Conservation (phyloP, 1,139 yeast genomes). For the Debaryomyces subglobosus region DNA sequence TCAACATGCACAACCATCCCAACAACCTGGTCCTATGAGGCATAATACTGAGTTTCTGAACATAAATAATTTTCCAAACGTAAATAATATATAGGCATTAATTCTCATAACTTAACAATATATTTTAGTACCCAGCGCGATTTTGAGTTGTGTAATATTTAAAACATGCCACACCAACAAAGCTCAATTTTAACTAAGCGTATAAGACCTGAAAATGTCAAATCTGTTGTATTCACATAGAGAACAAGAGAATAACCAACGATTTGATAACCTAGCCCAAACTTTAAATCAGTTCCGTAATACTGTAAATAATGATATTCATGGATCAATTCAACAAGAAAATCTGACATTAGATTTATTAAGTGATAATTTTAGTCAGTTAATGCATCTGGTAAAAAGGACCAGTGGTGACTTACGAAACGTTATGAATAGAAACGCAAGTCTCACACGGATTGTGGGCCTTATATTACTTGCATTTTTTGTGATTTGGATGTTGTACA, state of each 20-base stretch:
- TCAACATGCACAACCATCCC: slow-evolving; percentile 5
- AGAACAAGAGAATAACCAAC: slow-evolving; percentile 48
- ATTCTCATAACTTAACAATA: background rate
- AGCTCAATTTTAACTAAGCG: background rate
- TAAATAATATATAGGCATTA: slow-evolving; percentile 22
- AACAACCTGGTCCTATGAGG: slow-evolving; percentile 4
- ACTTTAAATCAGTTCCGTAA: slow-evolving; percentile 49
- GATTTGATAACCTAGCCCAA: slow-evolving; percentile 49
- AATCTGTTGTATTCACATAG: slow-evolving; percentile 45
- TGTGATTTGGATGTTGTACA: slow-evolving; percentile 67
- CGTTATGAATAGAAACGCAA: slow-evolving; percentile 49
- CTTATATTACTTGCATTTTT: slow-evolving; percentile 62
- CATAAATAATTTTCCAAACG: slow-evolving; percentile 34
- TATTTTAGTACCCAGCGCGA: slow-evolving; percentile 1
- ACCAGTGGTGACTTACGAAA: slow-evolving; percentile 68
- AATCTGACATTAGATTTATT: slow-evolving; percentile 56
- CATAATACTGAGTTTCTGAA: slow-evolving; percentile 26
- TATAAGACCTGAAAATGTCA: slow-evolving; percentile 24
- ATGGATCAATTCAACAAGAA: slow-evolving; percentile 46
- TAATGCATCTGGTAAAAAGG: slow-evolving; percentile 62
- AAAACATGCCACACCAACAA: background rate
- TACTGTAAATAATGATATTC: slow-evolving; percentile 48
- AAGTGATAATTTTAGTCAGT: slow-evolving; percentile 60
- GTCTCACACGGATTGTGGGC: slow-evolving; percentile 44
- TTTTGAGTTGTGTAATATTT: background rate